phyloP scores from a whole-genome alignment of 139 green algal genomes.

The Chlamydomonas sphaeroides region DNA sequence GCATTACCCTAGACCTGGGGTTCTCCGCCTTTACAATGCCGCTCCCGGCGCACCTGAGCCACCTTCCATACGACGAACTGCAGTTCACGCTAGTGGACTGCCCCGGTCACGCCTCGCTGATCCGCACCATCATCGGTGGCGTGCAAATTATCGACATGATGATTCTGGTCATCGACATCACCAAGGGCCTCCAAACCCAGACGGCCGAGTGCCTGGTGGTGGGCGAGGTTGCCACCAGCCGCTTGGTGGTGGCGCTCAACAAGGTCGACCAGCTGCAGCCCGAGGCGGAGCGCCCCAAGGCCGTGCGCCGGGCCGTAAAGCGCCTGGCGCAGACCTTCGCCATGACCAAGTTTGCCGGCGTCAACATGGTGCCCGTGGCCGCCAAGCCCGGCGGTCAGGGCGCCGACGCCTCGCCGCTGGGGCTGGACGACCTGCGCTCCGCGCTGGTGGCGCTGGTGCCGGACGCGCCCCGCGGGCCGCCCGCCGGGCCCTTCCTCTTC shows the following conservation, averaged over 20 bases:
- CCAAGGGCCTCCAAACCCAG: slow-evolving; percentile 93
- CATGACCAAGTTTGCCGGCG: slow-evolving; percentile 85
- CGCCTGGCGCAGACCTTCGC: slow-evolving; percentile 72
- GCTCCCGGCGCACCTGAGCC: slow-evolving; percentile 51
- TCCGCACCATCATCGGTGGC: slow-evolving; percentile 94
- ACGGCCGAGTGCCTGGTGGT: slow-evolving; percentile 94
- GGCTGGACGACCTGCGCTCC: slow-evolving; percentile 20
- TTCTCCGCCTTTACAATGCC: slow-evolving; percentile 90
- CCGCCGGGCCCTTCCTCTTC: slow-evolving; percentile 82
- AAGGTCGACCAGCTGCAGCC: slow-evolving; percentile 80
- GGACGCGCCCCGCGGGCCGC: not conserved
- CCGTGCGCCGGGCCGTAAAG: slow-evolving; percentile 47
- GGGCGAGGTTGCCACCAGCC: slow-evolving; percentile 84
- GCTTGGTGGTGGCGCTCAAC: slow-evolving; percentile 93
- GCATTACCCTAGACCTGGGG: slow-evolving; percentile 97
- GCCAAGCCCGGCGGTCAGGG: slow-evolving; percentile 56
- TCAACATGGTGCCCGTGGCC: slow-evolving; percentile 76
- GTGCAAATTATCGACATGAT: slow-evolving; percentile 98
- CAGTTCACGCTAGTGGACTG: slow-evolving; percentile 99
- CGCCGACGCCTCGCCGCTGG: slow-evolving; percentile 19
- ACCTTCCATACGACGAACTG: slow-evolving; percentile 53
- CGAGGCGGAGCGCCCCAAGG: slow-evolving; percentile 64
- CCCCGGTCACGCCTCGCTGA: slow-evolving; percentile 96
- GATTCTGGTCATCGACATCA: slow-evolving; percentile 94
- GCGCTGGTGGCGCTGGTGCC: slow-evolving; percentile 47